phyloP scores from a whole-genome alignment of 257 asterid species.

The Nicotiana obtusifolia region DNA sequence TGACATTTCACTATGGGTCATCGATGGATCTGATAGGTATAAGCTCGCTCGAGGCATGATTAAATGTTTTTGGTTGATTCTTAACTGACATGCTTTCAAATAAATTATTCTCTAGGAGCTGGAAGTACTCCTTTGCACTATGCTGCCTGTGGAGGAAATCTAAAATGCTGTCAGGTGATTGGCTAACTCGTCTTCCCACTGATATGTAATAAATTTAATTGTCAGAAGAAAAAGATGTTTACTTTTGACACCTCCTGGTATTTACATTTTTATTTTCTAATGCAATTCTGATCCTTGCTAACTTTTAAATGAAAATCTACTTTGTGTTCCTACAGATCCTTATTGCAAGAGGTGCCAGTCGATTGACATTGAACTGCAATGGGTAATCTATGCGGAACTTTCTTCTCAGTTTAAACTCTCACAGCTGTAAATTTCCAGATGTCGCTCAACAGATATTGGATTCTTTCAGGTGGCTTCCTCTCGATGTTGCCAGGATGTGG shows the following conservation, averaged over 20 bases:
- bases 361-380: conserved; percentile 84
- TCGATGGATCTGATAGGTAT: conserved; percentile 93
- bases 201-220: not conserved
- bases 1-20: conserved; percentile 90
- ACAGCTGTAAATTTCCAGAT: not conserved
- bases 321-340: conserved; percentile 58
- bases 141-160: conserved; percentile 98
- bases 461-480: conserved; percentile 90
- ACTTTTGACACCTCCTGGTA: not conserved
- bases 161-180: conserved; percentile 92
- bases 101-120: conserved; percentile 50
- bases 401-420: not conserved
- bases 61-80: not conserved
- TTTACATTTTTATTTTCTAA: not conserved
- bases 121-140: conserved; percentile 98
- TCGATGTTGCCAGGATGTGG: conserved; percentile 97
- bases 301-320: not conserved
- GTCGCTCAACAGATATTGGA: not conserved
- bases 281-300: not conserved
- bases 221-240: not conserved
- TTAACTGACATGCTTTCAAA: conserved; percentile 2
- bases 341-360: conserved; percentile 83
- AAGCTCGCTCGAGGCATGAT: conserved; percentile 8
- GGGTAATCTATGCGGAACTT: conserved; percentile 45
- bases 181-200: not conserved